Conservation (phyloP, 306 rosid genomes). For the Crataegus laevigata region DNA sequence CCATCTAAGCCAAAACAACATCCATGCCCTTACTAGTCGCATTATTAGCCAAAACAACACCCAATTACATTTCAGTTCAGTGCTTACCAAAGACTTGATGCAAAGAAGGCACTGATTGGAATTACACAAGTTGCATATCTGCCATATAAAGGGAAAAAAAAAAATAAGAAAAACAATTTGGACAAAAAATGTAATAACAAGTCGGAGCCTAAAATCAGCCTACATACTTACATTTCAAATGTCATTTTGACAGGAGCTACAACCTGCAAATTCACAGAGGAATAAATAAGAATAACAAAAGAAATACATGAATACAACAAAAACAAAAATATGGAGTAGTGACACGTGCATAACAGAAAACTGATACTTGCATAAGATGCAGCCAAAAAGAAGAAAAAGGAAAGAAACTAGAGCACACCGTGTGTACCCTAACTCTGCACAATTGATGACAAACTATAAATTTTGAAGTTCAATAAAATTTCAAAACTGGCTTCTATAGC, state of each 20-base stretch:
- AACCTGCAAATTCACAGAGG: constrained; percentile 52
- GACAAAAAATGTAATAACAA: neutral
- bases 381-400: neutral
- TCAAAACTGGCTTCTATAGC: neutral
- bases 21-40: neutral
- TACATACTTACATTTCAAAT: constrained; percentile 73
- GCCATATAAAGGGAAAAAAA: constrained; percentile 19
- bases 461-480: neutral
- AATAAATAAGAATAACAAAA: neutral
- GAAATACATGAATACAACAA: neutral
- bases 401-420: neutral
- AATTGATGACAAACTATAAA: neutral
- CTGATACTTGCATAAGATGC: neutral
- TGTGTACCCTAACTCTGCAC: neutral
- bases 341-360: neutral
- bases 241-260: constrained; percentile 91
- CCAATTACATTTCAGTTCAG: neutral
- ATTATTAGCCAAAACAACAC: neutral
- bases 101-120: constrained; percentile 93
- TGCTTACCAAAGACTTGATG: constrained; percentile 94
- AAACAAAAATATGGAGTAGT: neutral
- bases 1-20: neutral
- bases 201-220: neutral
- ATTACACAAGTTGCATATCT: constrained; percentile 92
- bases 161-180: neutral